These are phyloP conservation scores for Tetrastigma voinierianum DNA, from an alignment of 164 flowering plant genomes.

Conservation along the genomic window DNA sequence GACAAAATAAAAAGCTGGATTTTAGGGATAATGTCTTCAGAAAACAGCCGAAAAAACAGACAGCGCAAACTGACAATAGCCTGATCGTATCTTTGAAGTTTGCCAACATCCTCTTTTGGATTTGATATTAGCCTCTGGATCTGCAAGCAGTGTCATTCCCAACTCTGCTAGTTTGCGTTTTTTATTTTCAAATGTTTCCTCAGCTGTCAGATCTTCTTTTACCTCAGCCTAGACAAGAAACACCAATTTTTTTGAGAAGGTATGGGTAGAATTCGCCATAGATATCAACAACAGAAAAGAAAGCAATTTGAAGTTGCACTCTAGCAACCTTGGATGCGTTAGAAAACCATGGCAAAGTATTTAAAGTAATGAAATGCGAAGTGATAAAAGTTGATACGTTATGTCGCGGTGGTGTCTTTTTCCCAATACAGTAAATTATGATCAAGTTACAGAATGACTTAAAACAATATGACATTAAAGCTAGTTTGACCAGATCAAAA, in stretches of 20 bases:
- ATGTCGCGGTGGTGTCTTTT: too few species aligned
- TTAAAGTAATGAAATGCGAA: too few species aligned
- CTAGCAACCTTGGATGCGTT: too few species aligned
- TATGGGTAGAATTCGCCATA: not conserved
- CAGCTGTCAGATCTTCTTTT: conserved; percentile 78
- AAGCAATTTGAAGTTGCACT: not conserved
- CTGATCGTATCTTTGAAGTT: conserved; percentile 59
- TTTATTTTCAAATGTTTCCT: conserved; percentile 58
- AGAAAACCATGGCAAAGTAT: too few species aligned
- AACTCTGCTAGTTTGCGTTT: conserved; percentile 80
- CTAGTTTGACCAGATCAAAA: too few species aligned
- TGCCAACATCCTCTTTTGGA: conserved; percentile 66
- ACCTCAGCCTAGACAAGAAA: conserved; percentile 68
- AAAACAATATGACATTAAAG: too few species aligned
- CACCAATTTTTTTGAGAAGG: not conserved
- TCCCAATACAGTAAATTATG: too few species aligned
- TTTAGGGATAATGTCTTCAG: conserved; percentile 84
- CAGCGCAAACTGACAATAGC: conserved; percentile 63
- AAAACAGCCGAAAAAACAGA: conserved; percentile 81
- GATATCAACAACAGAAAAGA: too few species aligned
- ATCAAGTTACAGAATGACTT: too few species aligned
- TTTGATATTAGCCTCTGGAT: conserved; percentile 86
- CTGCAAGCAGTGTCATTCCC: conserved; percentile 70
- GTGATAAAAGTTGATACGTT: not conserved
- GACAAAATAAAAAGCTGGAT: not conserved